Evolutionary conservation across 352 stramenopile species (phyloP), one percentile per base, ranked within the genome.

Genomic region (Phytopythium mirpurense): DNA sequence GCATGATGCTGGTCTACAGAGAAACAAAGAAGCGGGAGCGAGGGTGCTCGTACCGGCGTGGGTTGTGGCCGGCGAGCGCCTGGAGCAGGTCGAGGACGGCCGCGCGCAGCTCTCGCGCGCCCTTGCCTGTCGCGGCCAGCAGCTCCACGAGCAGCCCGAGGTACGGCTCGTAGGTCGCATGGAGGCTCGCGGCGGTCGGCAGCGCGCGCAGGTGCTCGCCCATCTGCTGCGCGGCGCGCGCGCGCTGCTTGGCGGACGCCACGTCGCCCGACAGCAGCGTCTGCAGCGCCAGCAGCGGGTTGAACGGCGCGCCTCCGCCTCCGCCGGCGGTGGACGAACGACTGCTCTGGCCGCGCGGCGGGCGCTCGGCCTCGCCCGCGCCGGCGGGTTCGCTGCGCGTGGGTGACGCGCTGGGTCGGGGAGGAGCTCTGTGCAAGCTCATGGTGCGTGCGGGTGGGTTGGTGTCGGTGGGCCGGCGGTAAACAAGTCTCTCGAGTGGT

Each of bases 111-210:
- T 82, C 71, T 19, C 62, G 64, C 5, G 54, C 54, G 11, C 57
- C 54, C 23, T 74, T 75, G 26, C 46, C 44, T 5, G 60, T 46
- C 16, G 68, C 65, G 5, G 56, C 52, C 58, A 78, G 59, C 15
- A 77, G 51, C 6, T 67, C 74, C 11, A 62, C 54, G n/a, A 85
- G 50, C 35, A 74, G 16, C 15, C 50, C 46, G 11, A 87, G 56
- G 51, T 79, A 87, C 32, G 71, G 73, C 46, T 87, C 76, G 44
- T 79, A 86, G 5, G 70, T 72, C 34, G 64, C 46, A 23, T 70
- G 52, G 7, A 86, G 55, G 4, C 52, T 50, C 0, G 64, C 62
- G 1, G 69, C 66, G 0, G 58, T 51, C 5, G 48, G 8, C 26
- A 86, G 44, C 3, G 41, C 26, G 19, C 40, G 50, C 12, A 83